Percentiles rank a stretch among this genome's conserved stretches.
Evolutionary conservation across 179 eudicot species (phyloP).

Genomic region (Gypsophila paniculata): DNA sequence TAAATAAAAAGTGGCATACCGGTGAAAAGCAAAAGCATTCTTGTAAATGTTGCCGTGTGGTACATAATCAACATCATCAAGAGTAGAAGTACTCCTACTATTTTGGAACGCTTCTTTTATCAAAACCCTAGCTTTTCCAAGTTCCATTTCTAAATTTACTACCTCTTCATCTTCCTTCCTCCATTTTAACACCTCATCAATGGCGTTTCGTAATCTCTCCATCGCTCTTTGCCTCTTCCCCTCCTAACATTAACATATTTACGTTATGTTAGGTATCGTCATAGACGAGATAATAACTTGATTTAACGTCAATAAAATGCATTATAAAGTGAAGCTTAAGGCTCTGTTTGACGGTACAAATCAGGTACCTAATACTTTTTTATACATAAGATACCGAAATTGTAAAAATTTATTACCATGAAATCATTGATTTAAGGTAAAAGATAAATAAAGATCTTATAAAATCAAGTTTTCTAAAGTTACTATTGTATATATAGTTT

Average conservation of each 20-base stretch:
- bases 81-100: conserved; percentile 5
- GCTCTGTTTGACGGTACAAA: no score
- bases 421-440: no score
- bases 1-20: no score
- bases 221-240: conserved; percentile 35
- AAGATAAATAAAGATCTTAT: no score
- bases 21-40: conserved; percentile 30
- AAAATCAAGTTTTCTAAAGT: no score
- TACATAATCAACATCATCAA: conserved; percentile 21
- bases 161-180: conserved; percentile 26
- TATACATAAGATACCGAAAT: no score
- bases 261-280: background rate
- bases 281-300: no score
- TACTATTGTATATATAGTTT: no score
- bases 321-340: no score
- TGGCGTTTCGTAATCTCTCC: conserved; percentile 24
- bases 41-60: conserved; percentile 29
- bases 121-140: conserved; percentile 29
- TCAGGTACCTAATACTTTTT: no score
- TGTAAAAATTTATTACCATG: no score
- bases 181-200: conserved; percentile 23
- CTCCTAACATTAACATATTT: conserved; percentile 19
- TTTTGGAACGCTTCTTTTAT: conserved; percentile 28
- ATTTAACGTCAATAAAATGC: no score
- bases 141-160: conserved; percentile 21